Evolutionary conservation across 1,139 yeast species (phyloP).

Genomic region (Zygosaccharomyces sapae): DNA sequence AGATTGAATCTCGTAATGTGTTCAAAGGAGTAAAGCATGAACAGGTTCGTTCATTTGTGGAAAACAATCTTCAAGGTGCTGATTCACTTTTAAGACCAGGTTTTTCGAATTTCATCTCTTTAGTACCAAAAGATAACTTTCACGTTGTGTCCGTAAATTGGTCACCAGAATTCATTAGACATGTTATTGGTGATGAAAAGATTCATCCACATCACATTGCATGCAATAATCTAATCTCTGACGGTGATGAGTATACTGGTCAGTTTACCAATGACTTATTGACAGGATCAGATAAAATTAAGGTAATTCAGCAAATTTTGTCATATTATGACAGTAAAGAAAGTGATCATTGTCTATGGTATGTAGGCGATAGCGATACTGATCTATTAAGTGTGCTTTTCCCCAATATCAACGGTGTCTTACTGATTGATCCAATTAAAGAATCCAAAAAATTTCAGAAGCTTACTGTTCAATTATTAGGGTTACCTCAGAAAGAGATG

Average conservation of each 20-base stretch:
- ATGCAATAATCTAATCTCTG: conserved; percentile 27
- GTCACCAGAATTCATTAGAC: conserved; percentile 30
- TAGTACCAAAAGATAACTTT: conserved; percentile 12
- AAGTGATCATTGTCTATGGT: conserved; percentile 20
- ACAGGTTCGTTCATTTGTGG: conserved; percentile 18
- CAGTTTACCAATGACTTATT: conserved; percentile 25
- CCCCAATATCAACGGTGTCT: conserved; percentile 29
- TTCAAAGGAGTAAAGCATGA: conserved; percentile 22
- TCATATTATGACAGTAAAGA: conserved; percentile 1
- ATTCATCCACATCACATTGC: conserved; percentile 15
- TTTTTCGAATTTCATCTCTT: conserved; percentile 14
- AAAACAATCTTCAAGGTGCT: background rate
- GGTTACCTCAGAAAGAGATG: conserved; percentile 11
- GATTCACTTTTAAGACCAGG: conserved; percentile 15
- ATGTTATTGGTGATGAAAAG: conserved; percentile 12
- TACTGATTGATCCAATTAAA: conserved; percentile 29
- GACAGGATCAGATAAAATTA: conserved; percentile 32
- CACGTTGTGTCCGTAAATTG: conserved; percentile 33
- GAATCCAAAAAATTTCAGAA: conserved; percentile 24
- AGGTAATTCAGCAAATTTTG: conserved; percentile 12
- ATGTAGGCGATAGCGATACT: conserved; percentile 36
- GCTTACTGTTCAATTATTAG: conserved; percentile 17
- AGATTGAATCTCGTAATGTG: conserved; percentile 19
- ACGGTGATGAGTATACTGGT: conserved; percentile 24
- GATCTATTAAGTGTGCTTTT: conserved; percentile 30